phyloP scores from a whole-genome alignment of 192 early-diverging fungal genomes.

The Entrophospora sp. region DNA sequence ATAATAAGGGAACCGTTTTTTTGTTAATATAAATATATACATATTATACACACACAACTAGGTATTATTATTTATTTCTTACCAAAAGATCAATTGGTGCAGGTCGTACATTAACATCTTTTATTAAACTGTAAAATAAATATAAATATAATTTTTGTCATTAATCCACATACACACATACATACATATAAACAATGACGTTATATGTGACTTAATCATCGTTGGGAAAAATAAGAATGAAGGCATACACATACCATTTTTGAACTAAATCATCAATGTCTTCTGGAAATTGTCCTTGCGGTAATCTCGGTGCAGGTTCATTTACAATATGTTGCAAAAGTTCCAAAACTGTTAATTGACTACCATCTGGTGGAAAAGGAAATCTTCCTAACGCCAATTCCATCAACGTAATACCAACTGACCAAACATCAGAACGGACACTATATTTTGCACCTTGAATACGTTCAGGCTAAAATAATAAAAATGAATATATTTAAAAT shows the following conservation, averaged over 20 bases:
- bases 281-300: conserved; percentile 61
- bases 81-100: conserved; percentile 57
- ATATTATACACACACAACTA: too few species aligned
- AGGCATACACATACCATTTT: conserved; percentile 46
- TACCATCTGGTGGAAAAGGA: conserved; percentile 60
- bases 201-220: too few species aligned
- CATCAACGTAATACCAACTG: conserved; percentile 71
- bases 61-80: conserved; percentile 14
- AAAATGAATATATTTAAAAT: not conserved
- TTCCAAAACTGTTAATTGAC: conserved; percentile 77
- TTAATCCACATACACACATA: not conserved
- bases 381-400: conserved; percentile 70
- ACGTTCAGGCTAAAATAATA: conserved; percentile 53
- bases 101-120: conserved; percentile 51
- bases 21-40: not conserved
- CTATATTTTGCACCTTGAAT: conserved; percentile 71
- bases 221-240: conserved; percentile 16
- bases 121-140: conserved; percentile 32
- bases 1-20: not conserved
- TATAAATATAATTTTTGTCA: not conserved
- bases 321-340: conserved; percentile 87
- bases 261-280: conserved; percentile 73
- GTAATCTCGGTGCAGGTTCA: conserved; percentile 75
- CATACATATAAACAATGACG: too few species aligned
- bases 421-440: conserved; percentile 78